phyloP scores from a whole-genome alignment of 139 green algal species.

The Picochlorum costavermella region DNA sequence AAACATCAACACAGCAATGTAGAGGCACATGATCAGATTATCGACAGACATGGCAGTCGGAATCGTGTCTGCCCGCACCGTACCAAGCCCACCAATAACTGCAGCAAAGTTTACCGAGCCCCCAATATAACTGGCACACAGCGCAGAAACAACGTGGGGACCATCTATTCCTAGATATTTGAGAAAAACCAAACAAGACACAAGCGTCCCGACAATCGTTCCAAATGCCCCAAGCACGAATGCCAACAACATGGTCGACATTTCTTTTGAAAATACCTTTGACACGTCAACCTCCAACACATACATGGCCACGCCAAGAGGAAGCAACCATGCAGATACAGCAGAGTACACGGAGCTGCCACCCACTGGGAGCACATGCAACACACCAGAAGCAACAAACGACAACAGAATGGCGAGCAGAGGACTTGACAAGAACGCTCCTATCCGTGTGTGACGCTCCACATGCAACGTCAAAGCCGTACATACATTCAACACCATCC shows the following conservation, averaged over 20 bases:
- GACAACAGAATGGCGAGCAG: conserved; percentile 34
- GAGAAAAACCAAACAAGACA: conserved; percentile 38
- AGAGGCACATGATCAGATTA: conserved; percentile 66
- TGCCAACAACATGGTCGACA: conserved; percentile 26
- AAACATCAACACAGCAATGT: conserved; percentile 46
- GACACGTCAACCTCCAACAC: not conserved
- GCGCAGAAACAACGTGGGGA: conserved; percentile 47
- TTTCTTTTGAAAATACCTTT: conserved; percentile 32
- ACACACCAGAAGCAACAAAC: conserved; percentile 12
- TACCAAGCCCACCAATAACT: conserved; percentile 34
- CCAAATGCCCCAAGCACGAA: conserved; percentile 48
- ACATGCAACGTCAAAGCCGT: conserved; percentile 11
- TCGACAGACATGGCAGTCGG: conserved; percentile 60
- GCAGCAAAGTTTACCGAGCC: conserved; percentile 75
- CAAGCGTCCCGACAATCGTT: conserved; percentile 46
- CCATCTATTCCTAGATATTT: conserved; percentile 35
- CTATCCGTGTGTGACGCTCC: conserved; percentile 26
- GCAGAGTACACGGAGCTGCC: conserved; percentile 26
- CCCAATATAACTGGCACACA: conserved; percentile 74
- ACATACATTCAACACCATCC: not conserved
- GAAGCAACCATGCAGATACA: conserved; percentile 54
- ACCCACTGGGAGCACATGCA: conserved; percentile 14
- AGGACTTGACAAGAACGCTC: conserved; percentile 26
- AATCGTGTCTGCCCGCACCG: conserved; percentile 25
- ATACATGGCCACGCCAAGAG: conserved; percentile 46